These are phyloP conservation scores for Picea sitchensis DNA, from an alignment of 75 land plant species.

Conservation along the genomic window DNA sequence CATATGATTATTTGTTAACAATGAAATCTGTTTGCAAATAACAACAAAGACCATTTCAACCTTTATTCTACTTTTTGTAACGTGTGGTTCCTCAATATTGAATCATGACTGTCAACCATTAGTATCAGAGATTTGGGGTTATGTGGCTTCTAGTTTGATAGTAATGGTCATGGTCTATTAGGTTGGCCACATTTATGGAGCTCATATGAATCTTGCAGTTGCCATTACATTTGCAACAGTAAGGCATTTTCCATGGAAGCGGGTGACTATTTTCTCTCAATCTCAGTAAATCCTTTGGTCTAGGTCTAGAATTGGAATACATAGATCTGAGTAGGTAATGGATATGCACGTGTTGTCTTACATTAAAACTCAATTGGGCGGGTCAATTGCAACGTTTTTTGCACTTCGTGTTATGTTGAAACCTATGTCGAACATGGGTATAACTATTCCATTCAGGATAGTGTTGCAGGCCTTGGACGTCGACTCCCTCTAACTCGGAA, in stretches of 20 bases:
- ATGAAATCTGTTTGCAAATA: conserved; percentile 23
- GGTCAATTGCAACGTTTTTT: conserved; percentile 46
- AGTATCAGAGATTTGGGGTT: conserved; percentile 39
- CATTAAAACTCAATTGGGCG: conserved; percentile 58
- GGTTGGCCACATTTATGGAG: conserved; percentile 93
- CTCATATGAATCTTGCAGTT: conserved; percentile 82
- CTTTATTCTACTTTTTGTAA: conserved; percentile 72
- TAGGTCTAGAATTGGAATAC: too few relatives aligned
- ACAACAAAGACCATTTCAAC: conserved; percentile 71
- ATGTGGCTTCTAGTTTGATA: conserved; percentile 70
- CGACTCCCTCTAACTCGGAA: too few relatives aligned
- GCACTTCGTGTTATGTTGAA: conserved; percentile 40
- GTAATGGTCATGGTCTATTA: conserved; percentile 78
- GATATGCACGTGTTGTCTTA: conserved; percentile 70
- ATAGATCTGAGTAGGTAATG: not conserved
- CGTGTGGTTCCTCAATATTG: conserved; percentile 61
- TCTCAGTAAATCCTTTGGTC: too few relatives aligned
- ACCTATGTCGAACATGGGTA: conserved; percentile 46
- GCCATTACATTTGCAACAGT: conserved; percentile 79
- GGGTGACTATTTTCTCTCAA: conserved; percentile 23
- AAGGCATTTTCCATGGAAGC: conserved; percentile 90
- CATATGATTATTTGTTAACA: too few relatives aligned
- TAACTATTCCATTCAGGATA: conserved; percentile 60
- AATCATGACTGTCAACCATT: conserved; percentile 23
- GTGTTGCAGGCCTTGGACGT: conserved; percentile 45